phyloP scores from a whole-genome alignment of 2,329 filamentous ascomycete species.

The Pseudogymnoascus sp. region DNA sequence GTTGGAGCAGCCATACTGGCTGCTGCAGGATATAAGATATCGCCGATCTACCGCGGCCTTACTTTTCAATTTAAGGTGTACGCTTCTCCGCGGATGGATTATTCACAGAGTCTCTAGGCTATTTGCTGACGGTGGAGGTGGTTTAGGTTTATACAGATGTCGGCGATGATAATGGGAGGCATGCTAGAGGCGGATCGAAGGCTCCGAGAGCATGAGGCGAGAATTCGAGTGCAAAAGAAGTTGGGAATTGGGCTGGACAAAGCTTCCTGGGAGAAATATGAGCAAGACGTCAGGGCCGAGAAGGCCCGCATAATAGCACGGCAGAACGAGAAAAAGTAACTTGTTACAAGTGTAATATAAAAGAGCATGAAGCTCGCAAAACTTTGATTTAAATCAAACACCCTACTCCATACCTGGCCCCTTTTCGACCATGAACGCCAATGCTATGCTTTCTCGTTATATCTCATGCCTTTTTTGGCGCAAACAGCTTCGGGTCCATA shows the following conservation, averaged over 20 bases:
- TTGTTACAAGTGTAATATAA: background rate
- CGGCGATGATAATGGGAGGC: conserved; percentile 71
- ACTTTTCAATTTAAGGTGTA: conserved; percentile 74
- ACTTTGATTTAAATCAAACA: background rate
- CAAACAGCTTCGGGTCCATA: conserved; percentile 83
- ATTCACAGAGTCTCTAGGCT: background rate
- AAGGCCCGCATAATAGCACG: conserved; percentile 14
- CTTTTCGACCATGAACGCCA: conserved; percentile 10
- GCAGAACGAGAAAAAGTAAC: background rate
- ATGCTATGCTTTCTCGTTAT: conserved; percentile 28
- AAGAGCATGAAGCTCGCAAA: conserved; percentile 14
- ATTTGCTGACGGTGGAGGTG: conserved; percentile 3
- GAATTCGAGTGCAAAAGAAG: conserved; percentile 56
- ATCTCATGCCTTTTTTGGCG: conserved; percentile 11
- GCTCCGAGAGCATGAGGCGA: conserved; percentile 58
- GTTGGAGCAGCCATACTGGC: conserved; percentile 54
- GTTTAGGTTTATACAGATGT: conserved; percentile 70
- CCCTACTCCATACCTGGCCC: background rate
- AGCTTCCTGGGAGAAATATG: conserved; percentile 60
- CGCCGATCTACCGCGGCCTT: conserved; percentile 62
- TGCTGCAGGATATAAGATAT: conserved; percentile 53
- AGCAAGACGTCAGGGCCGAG: conserved; percentile 39
- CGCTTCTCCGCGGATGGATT: conserved; percentile 24
- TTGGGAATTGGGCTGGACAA: conserved; percentile 46
- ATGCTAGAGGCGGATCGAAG: conserved; percentile 68